phyloP scores from a whole-genome alignment of 2,329 filamentous ascomycete genomes.

The Alternaria hordeiaustralica region DNA sequence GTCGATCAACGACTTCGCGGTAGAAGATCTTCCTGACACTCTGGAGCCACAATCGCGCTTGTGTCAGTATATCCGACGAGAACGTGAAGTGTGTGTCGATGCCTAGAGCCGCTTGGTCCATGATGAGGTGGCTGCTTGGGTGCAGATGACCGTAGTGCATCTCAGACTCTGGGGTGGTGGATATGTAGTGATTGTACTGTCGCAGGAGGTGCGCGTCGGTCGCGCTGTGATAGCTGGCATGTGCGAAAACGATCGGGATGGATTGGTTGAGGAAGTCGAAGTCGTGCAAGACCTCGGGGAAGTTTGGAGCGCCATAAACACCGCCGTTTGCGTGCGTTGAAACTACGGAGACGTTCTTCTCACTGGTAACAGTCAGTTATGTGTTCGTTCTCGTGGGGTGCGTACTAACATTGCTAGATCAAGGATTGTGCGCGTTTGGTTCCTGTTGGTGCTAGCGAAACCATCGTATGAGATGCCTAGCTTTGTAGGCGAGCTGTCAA shows the following conservation, averaged over 20 bases:
- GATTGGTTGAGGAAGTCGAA: slow-evolving; percentile 49
- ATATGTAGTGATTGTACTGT: slow-evolving; percentile 60
- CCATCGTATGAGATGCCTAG: slow-evolving; percentile 11
- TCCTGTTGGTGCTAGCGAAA: slow-evolving; percentile 4
- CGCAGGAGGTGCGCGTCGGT: slow-evolving; percentile 54
- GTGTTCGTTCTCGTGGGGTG: background rate
- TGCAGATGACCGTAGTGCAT: slow-evolving; percentile 65
- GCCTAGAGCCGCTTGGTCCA: slow-evolving; percentile 61
- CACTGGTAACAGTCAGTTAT: background rate
- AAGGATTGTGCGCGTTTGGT: slow-evolving; percentile 4
- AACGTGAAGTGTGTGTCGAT: slow-evolving; percentile 63
- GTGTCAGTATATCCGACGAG: slow-evolving; percentile 53
- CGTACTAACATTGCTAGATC: slow-evolving; percentile 8
- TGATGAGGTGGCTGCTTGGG: slow-evolving; percentile 50
- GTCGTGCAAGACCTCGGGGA: slow-evolving; percentile 36
- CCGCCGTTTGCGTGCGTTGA: slow-evolving; percentile 47
- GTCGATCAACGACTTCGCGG: slow-evolving; percentile 48
- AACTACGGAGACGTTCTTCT: slow-evolving; percentile 45
- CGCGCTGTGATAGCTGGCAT: slow-evolving; percentile 56
- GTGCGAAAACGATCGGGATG: slow-evolving; percentile 61
- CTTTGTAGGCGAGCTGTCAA: slow-evolving; percentile 2
- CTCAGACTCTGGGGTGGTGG: slow-evolving; percentile 66
- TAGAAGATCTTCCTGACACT: slow-evolving; percentile 51
- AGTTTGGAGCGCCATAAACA: slow-evolving; percentile 10
- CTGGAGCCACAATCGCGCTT: slow-evolving; percentile 64